Percentiles rank a stretch among this genome's conserved stretches.
These are phyloP conservation scores for Thermoascus crustaceus DNA, from an alignment of 2,329 filamentous ascomycete genomes.

Conservation along the genomic window DNA sequence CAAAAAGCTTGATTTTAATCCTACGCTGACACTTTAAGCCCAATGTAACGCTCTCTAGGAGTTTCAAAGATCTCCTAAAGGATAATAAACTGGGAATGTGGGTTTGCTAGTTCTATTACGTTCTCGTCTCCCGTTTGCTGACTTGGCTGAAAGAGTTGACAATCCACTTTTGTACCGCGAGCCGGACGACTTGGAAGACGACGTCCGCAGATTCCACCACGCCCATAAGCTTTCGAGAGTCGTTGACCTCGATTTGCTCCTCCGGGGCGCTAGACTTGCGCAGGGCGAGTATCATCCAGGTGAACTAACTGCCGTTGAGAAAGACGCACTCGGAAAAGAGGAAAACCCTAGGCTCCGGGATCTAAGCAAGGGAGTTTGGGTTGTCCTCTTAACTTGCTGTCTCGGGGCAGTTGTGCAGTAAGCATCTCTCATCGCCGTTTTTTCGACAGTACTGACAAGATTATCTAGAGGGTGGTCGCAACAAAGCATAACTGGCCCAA, in stretches of 20 bases:
- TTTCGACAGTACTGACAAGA: neutral
- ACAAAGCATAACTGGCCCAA: constrained; percentile 23
- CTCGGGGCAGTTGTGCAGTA: constrained; percentile 25
- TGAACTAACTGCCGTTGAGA: constrained; percentile 6
- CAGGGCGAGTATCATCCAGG: constrained; percentile 1
- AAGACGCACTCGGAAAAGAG: constrained; percentile 6
- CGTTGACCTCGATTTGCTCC: constrained; percentile 6
- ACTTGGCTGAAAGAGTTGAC: constrained; percentile 5
- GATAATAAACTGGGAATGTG: constrained; percentile 9
- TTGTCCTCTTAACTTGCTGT: constrained; percentile 23
- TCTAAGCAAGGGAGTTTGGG: constrained; percentile 22
- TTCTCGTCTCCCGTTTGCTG: neutral
- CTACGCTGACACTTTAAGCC: too few relatives aligned
- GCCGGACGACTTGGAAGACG: constrained; percentile 6
- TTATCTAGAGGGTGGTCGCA: constrained; percentile 27
- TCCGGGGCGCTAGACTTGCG: constrained; percentile 7
- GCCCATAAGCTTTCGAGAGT: constrained; percentile 5
- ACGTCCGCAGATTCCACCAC: constrained; percentile 7
- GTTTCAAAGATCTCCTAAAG: constrained; percentile 7
- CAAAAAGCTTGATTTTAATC: too few relatives aligned
- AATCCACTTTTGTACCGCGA: constrained; percentile 8
- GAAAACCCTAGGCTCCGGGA: constrained; percentile 10
- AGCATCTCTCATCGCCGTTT: neutral
- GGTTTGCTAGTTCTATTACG: neutral
- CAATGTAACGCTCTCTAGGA: too few relatives aligned